A percentile compares a stretch with the other conserved stretches of the same genome.
phyloP scores from a whole-genome alignment of 257 asterid genomes.

The Solanum paucissectum region DNA sequence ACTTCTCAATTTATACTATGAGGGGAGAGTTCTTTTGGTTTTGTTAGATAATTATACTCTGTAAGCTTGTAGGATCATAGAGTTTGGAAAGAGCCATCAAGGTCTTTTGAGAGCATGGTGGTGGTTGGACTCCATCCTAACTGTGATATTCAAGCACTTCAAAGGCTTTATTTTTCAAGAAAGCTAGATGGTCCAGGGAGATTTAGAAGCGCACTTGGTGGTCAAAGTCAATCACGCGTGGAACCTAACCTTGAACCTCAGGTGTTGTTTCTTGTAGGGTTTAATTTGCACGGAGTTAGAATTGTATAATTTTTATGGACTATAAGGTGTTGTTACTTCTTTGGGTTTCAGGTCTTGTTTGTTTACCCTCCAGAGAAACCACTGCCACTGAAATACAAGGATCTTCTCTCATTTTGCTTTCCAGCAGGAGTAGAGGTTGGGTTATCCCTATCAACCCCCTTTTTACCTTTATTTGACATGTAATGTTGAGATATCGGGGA shows the following conservation, averaged over 20 bases:
- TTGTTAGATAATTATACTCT: constrained; percentile 24
- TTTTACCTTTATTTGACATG: neutral
- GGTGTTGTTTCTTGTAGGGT: constrained; percentile 27
- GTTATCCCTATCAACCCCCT: neutral
- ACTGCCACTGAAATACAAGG: constrained; percentile 90
- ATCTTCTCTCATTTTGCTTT: constrained; percentile 94
- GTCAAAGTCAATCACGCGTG: constrained; percentile 72
- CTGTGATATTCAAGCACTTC: constrained; percentile 86
- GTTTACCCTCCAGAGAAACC: constrained; percentile 97
- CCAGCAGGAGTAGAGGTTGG: constrained; percentile 96
- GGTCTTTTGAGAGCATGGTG: constrained; percentile 91
- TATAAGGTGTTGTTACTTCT: constrained; percentile 5
- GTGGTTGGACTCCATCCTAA: constrained; percentile 92
- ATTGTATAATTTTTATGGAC: neutral
- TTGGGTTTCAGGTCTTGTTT: constrained; percentile 75
- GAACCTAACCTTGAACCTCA: constrained; percentile 98
- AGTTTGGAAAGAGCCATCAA: constrained; percentile 86
- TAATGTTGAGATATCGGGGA: neutral
- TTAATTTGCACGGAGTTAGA: neutral
- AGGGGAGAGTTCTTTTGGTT: constrained; percentile 4
- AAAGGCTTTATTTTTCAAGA: constrained; percentile 69
- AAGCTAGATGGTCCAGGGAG: constrained; percentile 79
- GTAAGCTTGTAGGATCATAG: constrained; percentile 69
- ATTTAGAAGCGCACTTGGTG: constrained; percentile 63
- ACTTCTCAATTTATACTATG: neutral